Percentiles rank a stretch among this genome's conserved stretches.
phyloP scores from a whole-genome alignment of 306 rosid species.

The Pterocarpus santalinus region DNA sequence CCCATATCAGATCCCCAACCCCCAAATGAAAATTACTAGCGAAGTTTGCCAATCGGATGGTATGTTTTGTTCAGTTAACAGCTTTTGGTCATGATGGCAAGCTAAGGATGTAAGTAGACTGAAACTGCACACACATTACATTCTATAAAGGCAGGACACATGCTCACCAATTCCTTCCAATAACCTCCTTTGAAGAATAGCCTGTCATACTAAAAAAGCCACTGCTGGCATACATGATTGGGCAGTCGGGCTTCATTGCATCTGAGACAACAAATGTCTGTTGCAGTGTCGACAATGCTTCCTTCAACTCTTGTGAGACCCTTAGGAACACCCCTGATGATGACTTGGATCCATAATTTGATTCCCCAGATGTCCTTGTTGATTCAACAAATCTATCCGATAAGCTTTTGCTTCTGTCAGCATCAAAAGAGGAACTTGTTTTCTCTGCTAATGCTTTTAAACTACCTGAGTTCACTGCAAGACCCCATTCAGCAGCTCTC shows the following conservation, averaged over 20 bases:
- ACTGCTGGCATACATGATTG: conserved; percentile 87
- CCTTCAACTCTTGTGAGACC: conserved; percentile 79
- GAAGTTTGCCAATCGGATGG: neutral
- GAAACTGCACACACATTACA: conserved; percentile 34
- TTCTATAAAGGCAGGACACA: conserved; percentile 12
- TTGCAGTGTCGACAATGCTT: conserved; percentile 76
- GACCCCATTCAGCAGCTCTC: conserved; percentile 87
- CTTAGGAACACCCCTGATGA: conserved; percentile 64
- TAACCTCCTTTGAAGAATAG: conserved; percentile 79
- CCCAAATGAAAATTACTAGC: conserved; percentile 3
- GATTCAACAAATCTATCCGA: conserved; percentile 61
- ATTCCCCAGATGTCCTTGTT: conserved; percentile 67
- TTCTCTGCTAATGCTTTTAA: conserved; percentile 48
- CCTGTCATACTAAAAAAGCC: conserved; percentile 92
- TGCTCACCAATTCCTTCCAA: conserved; percentile 93
- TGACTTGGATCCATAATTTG: conserved; percentile 54
- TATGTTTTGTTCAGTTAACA: conserved; percentile 24
- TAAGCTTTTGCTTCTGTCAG: conserved; percentile 49
- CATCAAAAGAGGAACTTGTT: conserved; percentile 51
- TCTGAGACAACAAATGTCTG: conserved; percentile 95
- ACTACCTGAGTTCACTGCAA: conserved; percentile 66
- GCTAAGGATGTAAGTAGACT: conserved; percentile 4
- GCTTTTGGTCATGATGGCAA: conserved; percentile 12
- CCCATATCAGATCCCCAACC: conserved; percentile 1
- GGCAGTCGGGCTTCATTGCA: conserved; percentile 91